These are phyloP conservation scores for Casuarina cunninghamiana DNA, from an alignment of 306 rosid species.

Conservation along the genomic window DNA sequence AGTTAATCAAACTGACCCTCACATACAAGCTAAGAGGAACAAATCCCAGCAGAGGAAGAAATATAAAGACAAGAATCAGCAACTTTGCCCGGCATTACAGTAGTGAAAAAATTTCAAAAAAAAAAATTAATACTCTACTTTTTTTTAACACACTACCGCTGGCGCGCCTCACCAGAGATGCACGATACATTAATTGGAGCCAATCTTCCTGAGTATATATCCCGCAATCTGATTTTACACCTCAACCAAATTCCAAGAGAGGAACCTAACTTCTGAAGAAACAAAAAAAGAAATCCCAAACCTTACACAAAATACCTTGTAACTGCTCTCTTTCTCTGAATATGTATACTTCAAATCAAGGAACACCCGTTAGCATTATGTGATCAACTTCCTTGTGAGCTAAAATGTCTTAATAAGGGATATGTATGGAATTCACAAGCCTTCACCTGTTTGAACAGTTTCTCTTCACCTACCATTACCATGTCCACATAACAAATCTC, in stretches of 20 bases:
- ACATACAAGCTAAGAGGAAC: constrained; percentile 54
- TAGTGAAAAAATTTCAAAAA: constrained; percentile 35
- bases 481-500: constrained; percentile 58
- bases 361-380: constrained; percentile 72
- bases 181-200: constrained; percentile 60
- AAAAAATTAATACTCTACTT: constrained; percentile 44
- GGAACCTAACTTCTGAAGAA: constrained; percentile 54
- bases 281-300: constrained; percentile 48
- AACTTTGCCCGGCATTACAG: constrained; percentile 59
- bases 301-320: constrained; percentile 67
- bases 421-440: constrained; percentile 71
- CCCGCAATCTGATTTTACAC: constrained; percentile 82
- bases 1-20: constrained; percentile 54
- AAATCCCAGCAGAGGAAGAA: constrained; percentile 43
- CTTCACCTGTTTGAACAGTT: constrained; percentile 46
- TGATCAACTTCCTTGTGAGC: constrained; percentile 62
- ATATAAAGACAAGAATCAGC: constrained; percentile 47
- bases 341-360: constrained; percentile 60
- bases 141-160: constrained; percentile 48
- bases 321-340: constrained; percentile 54
- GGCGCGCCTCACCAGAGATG: constrained; percentile 48
- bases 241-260: constrained; percentile 76
- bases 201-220: constrained; percentile 59
- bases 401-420: constrained; percentile 51
- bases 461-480: constrained; percentile 62